These are phyloP conservation scores for Aurifilum marmelostoma DNA, from an alignment of 2,329 filamentous ascomycete species.

Conservation along the genomic window DNA sequence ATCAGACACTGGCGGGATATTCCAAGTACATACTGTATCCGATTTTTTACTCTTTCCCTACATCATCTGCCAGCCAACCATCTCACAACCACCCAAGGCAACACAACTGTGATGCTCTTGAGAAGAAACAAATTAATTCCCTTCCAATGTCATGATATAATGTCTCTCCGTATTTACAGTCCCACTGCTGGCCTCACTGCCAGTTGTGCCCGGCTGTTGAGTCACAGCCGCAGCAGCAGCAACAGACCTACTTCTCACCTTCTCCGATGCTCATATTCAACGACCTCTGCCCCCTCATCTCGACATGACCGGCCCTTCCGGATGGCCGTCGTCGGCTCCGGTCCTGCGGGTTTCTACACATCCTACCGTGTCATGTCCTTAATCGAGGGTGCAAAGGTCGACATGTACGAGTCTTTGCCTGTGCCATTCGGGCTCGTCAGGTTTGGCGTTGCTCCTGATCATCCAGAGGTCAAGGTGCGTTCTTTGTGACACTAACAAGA, in stretches of 20 bases:
- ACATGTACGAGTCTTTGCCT: constrained; percentile 96
- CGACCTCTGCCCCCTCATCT: constrained; percentile 22
- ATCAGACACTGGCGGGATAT: neutral
- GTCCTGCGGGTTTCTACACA: constrained; percentile 94
- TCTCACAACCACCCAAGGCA: neutral
- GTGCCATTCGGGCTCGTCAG: constrained; percentile 91
- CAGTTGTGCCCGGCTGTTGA: constrained; percentile 3
- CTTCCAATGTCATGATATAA: constrained; percentile 16
- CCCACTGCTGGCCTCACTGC: constrained; percentile 8
- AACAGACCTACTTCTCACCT: neutral
- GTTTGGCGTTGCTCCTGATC: constrained; percentile 96
- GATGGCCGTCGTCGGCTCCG: constrained; percentile 88
- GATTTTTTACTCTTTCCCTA: neutral
- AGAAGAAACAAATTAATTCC: neutral
- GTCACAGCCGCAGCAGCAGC: neutral
- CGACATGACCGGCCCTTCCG: constrained; percentile 62
- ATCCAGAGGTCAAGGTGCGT: constrained; percentile 92
- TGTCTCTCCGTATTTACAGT: constrained; percentile 19
- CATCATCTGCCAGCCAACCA: neutral
- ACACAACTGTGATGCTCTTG: neutral
- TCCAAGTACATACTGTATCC: neutral
- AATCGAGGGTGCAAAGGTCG: constrained; percentile 71
- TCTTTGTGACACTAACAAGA: neutral
- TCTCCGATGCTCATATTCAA: constrained; percentile 23
- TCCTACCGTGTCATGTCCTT: constrained; percentile 82